Conservation (phyloP, 768 basidiomycete species). For the Suillus variegatus region DNA sequence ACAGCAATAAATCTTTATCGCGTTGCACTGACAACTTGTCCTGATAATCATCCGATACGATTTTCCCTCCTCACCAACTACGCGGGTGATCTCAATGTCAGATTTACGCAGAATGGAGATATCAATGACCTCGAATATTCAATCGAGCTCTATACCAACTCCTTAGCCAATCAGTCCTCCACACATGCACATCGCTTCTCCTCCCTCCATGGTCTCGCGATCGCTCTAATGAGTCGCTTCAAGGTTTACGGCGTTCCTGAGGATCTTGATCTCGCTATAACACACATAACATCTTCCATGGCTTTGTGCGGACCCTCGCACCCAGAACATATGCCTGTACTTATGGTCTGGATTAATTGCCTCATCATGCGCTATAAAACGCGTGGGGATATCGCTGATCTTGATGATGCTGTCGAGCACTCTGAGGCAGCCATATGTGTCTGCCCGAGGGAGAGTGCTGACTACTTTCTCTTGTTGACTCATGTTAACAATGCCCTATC, state of each 20-base stretch:
- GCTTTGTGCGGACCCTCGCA: constrained; percentile 12
- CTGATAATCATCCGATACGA: constrained; percentile 15
- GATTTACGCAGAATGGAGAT: constrained; percentile 16
- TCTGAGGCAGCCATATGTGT: constrained; percentile 20
- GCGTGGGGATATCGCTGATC: constrained; percentile 18
- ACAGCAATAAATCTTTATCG: constrained; percentile 21
- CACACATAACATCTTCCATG: constrained; percentile 17
- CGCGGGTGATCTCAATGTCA: constrained; percentile 19
- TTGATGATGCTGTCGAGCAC: constrained; percentile 15
- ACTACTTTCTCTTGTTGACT: neutral
- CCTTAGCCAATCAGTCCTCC: constrained; percentile 16
- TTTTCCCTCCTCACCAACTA: constrained; percentile 23
- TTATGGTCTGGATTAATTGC: constrained; percentile 5
- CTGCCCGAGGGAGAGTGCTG: constrained; percentile 1
- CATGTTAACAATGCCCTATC: constrained; percentile 3
- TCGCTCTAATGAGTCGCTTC: constrained; percentile 12
- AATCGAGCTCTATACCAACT: constrained; percentile 22
- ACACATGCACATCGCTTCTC: constrained; percentile 9
- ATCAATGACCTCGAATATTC: constrained; percentile 24
- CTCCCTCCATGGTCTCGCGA: constrained; percentile 19
- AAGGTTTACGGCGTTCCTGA: constrained; percentile 8
- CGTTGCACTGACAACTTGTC: constrained; percentile 19
- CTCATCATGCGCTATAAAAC: constrained; percentile 18
- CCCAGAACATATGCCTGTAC: constrained; percentile 1
- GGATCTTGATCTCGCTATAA: constrained; percentile 21